A percentile compares a stretch with the other conserved stretches of the same genome.
Conservation (phyloP, 2,329 filamentous ascomycete genomes). For the Cercospora zeae-maydis region DNA sequence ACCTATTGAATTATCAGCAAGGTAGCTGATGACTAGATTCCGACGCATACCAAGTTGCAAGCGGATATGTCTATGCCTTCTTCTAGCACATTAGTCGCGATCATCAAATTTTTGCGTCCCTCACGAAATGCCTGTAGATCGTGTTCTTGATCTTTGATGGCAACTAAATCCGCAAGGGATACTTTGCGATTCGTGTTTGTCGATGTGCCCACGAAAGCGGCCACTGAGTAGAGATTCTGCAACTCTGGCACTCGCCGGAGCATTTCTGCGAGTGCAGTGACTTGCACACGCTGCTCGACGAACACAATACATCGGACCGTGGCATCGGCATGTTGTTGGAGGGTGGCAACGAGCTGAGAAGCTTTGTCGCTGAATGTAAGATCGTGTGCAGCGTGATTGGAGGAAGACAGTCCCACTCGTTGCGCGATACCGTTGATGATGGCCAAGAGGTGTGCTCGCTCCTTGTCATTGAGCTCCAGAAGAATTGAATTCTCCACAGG, state of each 20-base stretch:
- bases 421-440: slow-evolving; percentile 19
- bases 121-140: slow-evolving; percentile 54
- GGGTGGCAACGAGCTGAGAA: slow-evolving; percentile 33
- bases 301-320: slow-evolving; percentile 46
- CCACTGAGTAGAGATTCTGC: slow-evolving; percentile 39
- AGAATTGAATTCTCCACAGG: slow-evolving; percentile 25
- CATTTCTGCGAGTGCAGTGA: slow-evolving; percentile 39
- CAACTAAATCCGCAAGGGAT: slow-evolving; percentile 49
- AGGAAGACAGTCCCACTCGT: not conserved
- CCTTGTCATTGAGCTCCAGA: slow-evolving; percentile 34
- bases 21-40: not conserved
- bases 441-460: slow-evolving; percentile 33
- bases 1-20: slow-evolving; percentile 33
- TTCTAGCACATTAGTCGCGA: slow-evolving; percentile 57
- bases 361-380: slow-evolving; percentile 23
- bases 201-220: slow-evolving; percentile 54
- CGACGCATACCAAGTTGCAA: slow-evolving; percentile 51
- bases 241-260: slow-evolving; percentile 27
- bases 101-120: slow-evolving; percentile 55
- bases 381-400: not conserved
- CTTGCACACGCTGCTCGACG: slow-evolving; percentile 44
- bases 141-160: slow-evolving; percentile 47
- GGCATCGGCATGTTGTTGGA: slow-evolving; percentile 35
- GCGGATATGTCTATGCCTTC: slow-evolving; percentile 61
- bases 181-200: slow-evolving; percentile 42